Conservation (phyloP, 192 early-diverging fungal species). For the Linnemannia elongata region DNA sequence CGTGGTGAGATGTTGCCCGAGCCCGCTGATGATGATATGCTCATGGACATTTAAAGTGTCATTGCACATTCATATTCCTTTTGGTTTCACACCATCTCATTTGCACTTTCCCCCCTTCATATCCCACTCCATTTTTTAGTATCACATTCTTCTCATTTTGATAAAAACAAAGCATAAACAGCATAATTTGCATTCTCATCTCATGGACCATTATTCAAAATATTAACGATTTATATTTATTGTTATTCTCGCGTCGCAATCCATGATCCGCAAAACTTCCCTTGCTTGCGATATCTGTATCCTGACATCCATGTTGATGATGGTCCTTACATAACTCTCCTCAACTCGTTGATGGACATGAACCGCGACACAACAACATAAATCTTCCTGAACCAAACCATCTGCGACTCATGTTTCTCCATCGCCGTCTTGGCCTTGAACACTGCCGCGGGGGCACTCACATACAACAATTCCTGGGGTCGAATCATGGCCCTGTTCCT, state of each 20-base stretch:
- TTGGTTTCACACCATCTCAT: neutral
- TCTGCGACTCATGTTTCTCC: constrained; percentile 85
- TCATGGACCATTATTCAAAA: neutral
- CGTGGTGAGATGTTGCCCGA: constrained; percentile 77
- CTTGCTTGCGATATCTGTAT: no score
- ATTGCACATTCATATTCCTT: neutral
- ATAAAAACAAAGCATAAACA: constrained; percentile 13
- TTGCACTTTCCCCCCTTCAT: neutral
- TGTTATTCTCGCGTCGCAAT: neutral
- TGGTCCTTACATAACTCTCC: constrained; percentile 56
- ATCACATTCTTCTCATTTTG: neutral
- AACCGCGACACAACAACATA: constrained; percentile 91
- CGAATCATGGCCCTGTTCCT: constrained; percentile 21
- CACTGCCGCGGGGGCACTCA: constrained; percentile 72
- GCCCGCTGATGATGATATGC: constrained; percentile 67
- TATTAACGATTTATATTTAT: neutral
- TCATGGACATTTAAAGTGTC: constrained; percentile 50
- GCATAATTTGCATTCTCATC: neutral
- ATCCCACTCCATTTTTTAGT: neutral
- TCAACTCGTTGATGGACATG: constrained; percentile 87
- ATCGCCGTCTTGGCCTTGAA: constrained; percentile 76
- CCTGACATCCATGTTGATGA: neutral
- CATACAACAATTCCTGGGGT: constrained; percentile 63
- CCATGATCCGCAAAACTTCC: neutral
- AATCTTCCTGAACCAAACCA: constrained; percentile 94